Evolutionary conservation across 768 basidiomycete genomes (phyloP).

Genomic region (Leccinum subtestaceum): DNA sequence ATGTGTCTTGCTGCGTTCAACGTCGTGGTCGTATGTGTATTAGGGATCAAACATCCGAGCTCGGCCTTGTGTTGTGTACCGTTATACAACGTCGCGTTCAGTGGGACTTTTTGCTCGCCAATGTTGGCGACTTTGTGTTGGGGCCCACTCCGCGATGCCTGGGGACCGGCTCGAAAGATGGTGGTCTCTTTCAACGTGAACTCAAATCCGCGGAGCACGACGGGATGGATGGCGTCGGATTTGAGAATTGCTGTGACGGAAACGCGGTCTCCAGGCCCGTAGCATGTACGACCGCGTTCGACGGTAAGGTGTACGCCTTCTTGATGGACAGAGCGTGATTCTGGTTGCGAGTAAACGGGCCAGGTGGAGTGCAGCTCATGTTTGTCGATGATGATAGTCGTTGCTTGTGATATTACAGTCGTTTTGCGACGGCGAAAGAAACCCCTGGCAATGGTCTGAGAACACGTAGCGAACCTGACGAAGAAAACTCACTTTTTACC

Average conservation of each 20-base stretch:
- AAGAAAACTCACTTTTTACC: slow-evolving; percentile 67
- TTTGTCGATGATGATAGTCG: slow-evolving; percentile 83
- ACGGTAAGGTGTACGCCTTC: slow-evolving; percentile 76
- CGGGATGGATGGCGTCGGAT: slow-evolving; percentile 64
- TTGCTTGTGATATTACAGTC: slow-evolving; percentile 60
- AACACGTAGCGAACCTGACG: background rate
- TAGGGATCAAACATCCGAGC: slow-evolving; percentile 64
- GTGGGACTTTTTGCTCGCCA: slow-evolving; percentile 67
- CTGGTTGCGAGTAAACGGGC: slow-evolving; percentile 84
- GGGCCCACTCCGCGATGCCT: slow-evolving; percentile 51
- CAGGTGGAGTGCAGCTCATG: slow-evolving; percentile 92
- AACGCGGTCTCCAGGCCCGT: slow-evolving; percentile 83
- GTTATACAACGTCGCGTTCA: slow-evolving; percentile 72
- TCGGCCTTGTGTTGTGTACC: slow-evolving; percentile 73
- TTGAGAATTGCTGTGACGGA: slow-evolving; percentile 68
- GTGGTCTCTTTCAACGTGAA: slow-evolving; percentile 76
- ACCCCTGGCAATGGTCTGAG: slow-evolving; percentile 39
- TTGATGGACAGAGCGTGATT: slow-evolving; percentile 60
- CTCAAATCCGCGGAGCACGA: slow-evolving; percentile 81
- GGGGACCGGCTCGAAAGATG: slow-evolving; percentile 65
- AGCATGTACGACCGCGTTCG: slow-evolving; percentile 74
- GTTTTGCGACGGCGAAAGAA: slow-evolving; percentile 81
- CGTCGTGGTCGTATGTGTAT: slow-evolving; percentile 76
- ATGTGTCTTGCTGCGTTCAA: slow-evolving; percentile 81
- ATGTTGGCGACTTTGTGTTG: slow-evolving; percentile 53